A percentile compares a stretch with the other conserved stretches of the same genome.
phyloP scores from a whole-genome alignment of 2,329 filamentous ascomycete genomes.

The Verticillium dahliae region DNA sequence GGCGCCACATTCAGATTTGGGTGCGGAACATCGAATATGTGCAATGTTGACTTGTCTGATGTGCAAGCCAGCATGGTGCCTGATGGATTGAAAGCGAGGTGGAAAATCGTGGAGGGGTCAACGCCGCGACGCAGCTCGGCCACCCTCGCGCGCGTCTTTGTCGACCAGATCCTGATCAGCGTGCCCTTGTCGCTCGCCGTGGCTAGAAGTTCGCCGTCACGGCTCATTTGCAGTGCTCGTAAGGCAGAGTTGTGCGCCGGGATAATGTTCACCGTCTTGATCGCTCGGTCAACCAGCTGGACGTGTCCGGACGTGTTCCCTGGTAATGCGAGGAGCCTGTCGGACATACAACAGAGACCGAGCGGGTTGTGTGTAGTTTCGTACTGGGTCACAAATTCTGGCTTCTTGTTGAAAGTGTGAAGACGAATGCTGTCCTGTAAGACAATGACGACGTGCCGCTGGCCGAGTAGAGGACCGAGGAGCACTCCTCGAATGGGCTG shows the following conservation, averaged over 20 bases:
- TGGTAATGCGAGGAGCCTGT: slow-evolving; percentile 72
- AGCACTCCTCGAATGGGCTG: slow-evolving; percentile 70
- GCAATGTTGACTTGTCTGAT: slow-evolving; percentile 92
- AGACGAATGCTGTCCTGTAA: slow-evolving; percentile 76
- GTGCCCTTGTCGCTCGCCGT: slow-evolving; percentile 91
- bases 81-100: slow-evolving; percentile 78
- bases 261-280: slow-evolving; percentile 84
- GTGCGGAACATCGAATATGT: slow-evolving; percentile 81
- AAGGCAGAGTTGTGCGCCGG: slow-evolving; percentile 79
- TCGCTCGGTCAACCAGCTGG: slow-evolving; percentile 73
- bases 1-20: slow-evolving; percentile 29
- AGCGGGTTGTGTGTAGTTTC: slow-evolving; percentile 81
- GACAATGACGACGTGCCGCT: slow-evolving; percentile 71
- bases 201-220: slow-evolving; percentile 73
- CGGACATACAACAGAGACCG: slow-evolving; percentile 72
- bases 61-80: slow-evolving; percentile 80
- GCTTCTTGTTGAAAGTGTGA: slow-evolving; percentile 70
- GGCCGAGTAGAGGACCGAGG: slow-evolving; percentile 59
- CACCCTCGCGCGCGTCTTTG: slow-evolving; percentile 70
- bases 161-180: slow-evolving; percentile 78
- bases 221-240: slow-evolving; percentile 71
- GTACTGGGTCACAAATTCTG: slow-evolving; percentile 65
- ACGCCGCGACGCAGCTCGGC: slow-evolving; percentile 83
- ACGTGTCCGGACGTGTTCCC: slow-evolving; percentile 85
- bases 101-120: slow-evolving; percentile 82